A percentile compares a stretch with the other conserved stretches of the same genome.
phyloP scores from a whole-genome alignment of 2,329 filamentous ascomycete species.

The Diaporthe destruens region DNA sequence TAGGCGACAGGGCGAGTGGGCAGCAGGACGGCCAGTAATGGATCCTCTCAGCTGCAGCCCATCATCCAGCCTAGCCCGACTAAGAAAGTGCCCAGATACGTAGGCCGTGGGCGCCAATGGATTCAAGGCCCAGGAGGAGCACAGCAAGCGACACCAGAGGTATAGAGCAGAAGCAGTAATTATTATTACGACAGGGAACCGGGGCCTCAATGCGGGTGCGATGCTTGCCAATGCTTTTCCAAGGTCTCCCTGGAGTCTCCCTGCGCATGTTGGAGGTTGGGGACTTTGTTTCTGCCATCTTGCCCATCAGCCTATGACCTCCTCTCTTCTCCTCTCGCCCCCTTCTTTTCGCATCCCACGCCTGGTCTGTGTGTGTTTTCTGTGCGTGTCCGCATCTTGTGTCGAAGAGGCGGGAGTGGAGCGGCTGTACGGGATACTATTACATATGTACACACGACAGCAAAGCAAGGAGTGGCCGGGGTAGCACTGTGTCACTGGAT shows the following conservation, averaged over 20 bases:
- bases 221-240: slow-evolving; percentile 24
- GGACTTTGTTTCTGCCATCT: neutral
- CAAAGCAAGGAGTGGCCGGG: neutral
- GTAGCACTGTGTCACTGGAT: slow-evolving; percentile 8
- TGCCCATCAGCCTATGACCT: neutral
- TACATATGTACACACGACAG: neutral
- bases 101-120: slow-evolving; percentile 34
- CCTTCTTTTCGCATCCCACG: neutral
- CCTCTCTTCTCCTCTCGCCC: neutral
- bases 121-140: neutral
- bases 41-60: slow-evolving; percentile 36
- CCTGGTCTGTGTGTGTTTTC: slow-evolving; percentile 18
- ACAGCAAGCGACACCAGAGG: slow-evolving; percentile 6
- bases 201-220: slow-evolving; percentile 1
- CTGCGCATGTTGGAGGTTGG: slow-evolving; percentile 1
- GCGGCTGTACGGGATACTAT: slow-evolving; percentile 6
- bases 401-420: slow-evolving; percentile 23
- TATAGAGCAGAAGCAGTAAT: slow-evolving; percentile 11
- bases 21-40: slow-evolving; percentile 29
- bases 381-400: slow-evolving; percentile 7
- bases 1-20: neutral
- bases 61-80: slow-evolving; percentile 32
- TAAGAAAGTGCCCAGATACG: slow-evolving; percentile 33
- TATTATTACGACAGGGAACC: slow-evolving; percentile 27
- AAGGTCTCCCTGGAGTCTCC: slow-evolving; percentile 16